Conservation (phyloP, 345 rosid genomes). For the Lumnitzera racemosa region DNA sequence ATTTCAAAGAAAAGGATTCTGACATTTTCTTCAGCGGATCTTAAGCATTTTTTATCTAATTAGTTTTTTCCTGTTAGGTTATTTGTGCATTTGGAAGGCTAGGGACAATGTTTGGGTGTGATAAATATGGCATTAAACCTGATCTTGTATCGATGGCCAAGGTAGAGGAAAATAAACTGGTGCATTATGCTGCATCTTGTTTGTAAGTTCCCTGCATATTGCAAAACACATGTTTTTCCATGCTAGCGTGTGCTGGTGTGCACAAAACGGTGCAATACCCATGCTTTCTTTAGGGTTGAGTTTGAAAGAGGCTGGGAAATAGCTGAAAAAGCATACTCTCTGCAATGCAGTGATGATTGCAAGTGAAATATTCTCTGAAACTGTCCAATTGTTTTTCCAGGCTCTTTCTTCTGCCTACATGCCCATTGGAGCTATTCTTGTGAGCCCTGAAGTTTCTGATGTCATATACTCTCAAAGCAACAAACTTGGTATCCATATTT, state of each 20-base stretch:
- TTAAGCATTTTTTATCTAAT: not conserved
- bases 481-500: slow-evolving; percentile 59
- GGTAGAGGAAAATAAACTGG: slow-evolving; percentile 32
- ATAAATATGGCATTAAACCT: slow-evolving; percentile 81
- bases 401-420: slow-evolving; percentile 92
- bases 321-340: no score
- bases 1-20: not conserved
- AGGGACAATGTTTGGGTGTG: slow-evolving; percentile 93
- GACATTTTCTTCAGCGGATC: not conserved
- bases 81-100: slow-evolving; percentile 99
- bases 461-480: slow-evolving; percentile 91
- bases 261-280: no score
- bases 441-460: slow-evolving; percentile 80
- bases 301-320: no score
- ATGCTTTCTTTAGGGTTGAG: no score
- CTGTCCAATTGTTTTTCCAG: slow-evolving; percentile 20
- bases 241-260: no score
- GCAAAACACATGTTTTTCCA: no score
- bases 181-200: no score
- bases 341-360: no score
- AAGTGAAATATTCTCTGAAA: no score
- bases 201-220: no score
- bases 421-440: slow-evolving; percentile 92
- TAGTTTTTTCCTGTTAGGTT: slow-evolving; percentile 34
- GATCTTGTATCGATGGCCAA: slow-evolving; percentile 86